phyloP scores from a whole-genome alignment of 257 asterid species.

The Nicotiana knightiana region DNA sequence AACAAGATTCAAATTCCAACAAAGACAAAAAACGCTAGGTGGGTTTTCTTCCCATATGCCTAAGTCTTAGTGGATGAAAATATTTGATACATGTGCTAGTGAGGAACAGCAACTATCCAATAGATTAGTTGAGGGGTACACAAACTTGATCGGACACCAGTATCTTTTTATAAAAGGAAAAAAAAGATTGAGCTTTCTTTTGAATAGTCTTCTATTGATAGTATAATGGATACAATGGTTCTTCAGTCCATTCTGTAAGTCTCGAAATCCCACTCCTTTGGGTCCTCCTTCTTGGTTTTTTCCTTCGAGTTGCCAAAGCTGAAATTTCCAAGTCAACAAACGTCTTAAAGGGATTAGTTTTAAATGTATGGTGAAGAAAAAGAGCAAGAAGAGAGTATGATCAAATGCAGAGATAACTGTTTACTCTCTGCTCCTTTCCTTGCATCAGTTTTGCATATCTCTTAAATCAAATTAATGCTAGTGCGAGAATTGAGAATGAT shows the following conservation, averaged over 20 bases:
- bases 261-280: neutral
- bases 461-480: neutral
- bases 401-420: neutral
- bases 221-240: neutral
- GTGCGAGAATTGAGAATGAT: neutral
- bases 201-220: neutral
- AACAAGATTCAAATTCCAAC: too few relatives aligned
- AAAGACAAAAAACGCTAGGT: too few relatives aligned
- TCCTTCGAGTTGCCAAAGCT: neutral
- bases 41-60: too few relatives aligned
- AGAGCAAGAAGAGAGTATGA: neutral
- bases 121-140: too few relatives aligned
- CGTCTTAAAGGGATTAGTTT: neutral
- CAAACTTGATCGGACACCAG: too few relatives aligned
- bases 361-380: neutral
- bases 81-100: too few relatives aligned
- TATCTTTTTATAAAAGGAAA: too few relatives aligned
- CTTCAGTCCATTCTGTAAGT: neutral
- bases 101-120: too few relatives aligned
- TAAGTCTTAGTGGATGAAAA: too few relatives aligned
- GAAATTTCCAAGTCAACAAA: neutral
- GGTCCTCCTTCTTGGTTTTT: too few relatives aligned
- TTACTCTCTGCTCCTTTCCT: neutral
- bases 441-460: neutral
- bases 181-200: neutral